phyloP scores from a whole-genome alignment of 495 filamentous ascomycete species.

The Neurospora sp. region DNA sequence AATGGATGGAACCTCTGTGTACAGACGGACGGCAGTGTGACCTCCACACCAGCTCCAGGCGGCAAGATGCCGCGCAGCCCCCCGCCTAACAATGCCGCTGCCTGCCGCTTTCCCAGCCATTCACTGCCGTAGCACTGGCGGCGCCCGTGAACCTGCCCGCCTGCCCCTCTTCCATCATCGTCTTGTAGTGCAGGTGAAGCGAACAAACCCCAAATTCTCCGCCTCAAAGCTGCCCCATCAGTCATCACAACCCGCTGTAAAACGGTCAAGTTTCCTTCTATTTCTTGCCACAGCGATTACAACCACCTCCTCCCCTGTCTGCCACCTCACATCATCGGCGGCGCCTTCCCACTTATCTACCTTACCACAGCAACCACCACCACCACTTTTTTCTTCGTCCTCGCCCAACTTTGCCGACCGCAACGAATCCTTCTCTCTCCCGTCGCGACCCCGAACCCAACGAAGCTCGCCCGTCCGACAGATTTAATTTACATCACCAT shows the following conservation, averaged over 20 bases:
- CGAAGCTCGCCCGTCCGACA: not conserved
- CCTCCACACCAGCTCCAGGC: not conserved
- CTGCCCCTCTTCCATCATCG: too few species aligned
- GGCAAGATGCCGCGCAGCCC: not conserved
- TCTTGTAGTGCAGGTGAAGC: not conserved
- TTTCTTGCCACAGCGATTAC: not conserved
- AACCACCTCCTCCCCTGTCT: not conserved
- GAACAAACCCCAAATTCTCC: constrained; percentile 9
- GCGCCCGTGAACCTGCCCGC: too few species aligned
- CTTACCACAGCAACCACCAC: constrained; percentile 9
- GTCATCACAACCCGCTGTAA: not conserved
- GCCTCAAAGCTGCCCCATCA: constrained; percentile 1
- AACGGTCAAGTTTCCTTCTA: not conserved
- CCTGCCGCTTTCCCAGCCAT: not conserved
- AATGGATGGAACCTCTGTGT: not conserved
- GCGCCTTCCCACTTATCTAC: not conserved
- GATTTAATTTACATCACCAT: not conserved
- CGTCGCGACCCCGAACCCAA: not conserved
- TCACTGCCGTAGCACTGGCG: not conserved
- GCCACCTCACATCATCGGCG: not conserved
- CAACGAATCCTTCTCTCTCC: not conserved
- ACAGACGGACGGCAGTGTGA: not conserved
- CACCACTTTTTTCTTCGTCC: not conserved
- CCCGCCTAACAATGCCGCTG: not conserved
- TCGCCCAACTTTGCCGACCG: not conserved